phyloP scores from a whole-genome alignment of 2,329 filamentous ascomycete genomes.

The Neofusicoccum parvum region DNA sequence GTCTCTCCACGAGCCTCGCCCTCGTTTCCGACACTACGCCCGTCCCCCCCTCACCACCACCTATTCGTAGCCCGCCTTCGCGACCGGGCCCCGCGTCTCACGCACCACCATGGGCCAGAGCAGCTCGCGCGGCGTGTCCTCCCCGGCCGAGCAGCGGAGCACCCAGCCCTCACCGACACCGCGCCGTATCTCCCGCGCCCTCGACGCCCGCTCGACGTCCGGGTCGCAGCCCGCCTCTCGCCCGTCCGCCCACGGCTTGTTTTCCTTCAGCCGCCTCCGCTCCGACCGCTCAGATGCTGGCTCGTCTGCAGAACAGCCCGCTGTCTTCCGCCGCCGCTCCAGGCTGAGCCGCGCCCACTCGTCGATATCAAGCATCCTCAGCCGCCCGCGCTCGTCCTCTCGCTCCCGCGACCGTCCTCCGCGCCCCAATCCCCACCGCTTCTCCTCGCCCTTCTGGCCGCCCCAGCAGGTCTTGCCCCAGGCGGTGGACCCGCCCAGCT shows the following conservation, averaged over 20 bases:
- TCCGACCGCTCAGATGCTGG: slow-evolving; percentile 37
- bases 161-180: slow-evolving; percentile 30
- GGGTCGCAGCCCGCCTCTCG: slow-evolving; percentile 29
- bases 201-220: slow-evolving; percentile 27
- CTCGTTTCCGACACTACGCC: slow-evolving; percentile 13
- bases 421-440: slow-evolving; percentile 27
- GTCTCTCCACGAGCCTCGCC: slow-evolving; percentile 21
- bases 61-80: slow-evolving; percentile 18
- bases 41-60: slow-evolving; percentile 17
- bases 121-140: slow-evolving; percentile 35
- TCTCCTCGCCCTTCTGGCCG: slow-evolving; percentile 26
- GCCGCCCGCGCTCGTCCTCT: slow-evolving; percentile 17
- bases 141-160: slow-evolving; percentile 25
- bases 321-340: slow-evolving; percentile 32
- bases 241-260: slow-evolving; percentile 31
- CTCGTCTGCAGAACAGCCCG: slow-evolving; percentile 28
- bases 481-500: slow-evolving; percentile 30
- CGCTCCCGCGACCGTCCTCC: slow-evolving; percentile 16
- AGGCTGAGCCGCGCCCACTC: slow-evolving; percentile 39
- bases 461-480: slow-evolving; percentile 25
- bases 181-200: slow-evolving; percentile 32
- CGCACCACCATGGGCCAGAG: slow-evolving; percentile 41
- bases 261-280: slow-evolving; percentile 35
- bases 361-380: slow-evolving; percentile 35
- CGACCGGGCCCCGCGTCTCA: slow-evolving; percentile 26